Conservation (phyloP, 371 early-diverging fungal species). For the Paraphysoderma sedebokerense region DNA sequence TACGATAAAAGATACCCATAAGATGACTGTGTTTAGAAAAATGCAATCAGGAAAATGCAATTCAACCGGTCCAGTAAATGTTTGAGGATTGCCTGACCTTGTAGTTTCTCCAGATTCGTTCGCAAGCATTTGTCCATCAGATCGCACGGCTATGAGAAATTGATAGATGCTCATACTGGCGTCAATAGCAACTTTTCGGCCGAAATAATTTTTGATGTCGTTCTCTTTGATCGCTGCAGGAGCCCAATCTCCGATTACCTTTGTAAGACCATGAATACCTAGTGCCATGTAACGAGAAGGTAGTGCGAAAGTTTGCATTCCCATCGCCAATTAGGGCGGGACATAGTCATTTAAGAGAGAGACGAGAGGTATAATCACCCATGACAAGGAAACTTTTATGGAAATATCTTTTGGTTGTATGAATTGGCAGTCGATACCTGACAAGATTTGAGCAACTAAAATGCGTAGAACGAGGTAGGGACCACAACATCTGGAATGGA, state of each 20-base stretch:
- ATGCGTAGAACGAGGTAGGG: too few species aligned
- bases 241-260: conserved; percentile 88
- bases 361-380: too few species aligned
- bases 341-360: too few species aligned
- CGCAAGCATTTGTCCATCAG: conserved; percentile 77
- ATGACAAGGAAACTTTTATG: too few species aligned
- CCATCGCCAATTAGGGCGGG: too few species aligned
- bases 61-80: neutral
- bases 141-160: conserved; percentile 96
- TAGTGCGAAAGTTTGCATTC: too few species aligned
- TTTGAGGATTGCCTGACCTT: conserved; percentile 20
- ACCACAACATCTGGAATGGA: too few species aligned
- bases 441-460: too few species aligned
- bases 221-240: conserved; percentile 63
- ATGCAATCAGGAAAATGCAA: neutral
- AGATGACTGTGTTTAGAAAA: conserved; percentile 57
- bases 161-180: conserved; percentile 98
- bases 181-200: conserved; percentile 96
- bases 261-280: conserved; percentile 90
- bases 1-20: conserved; percentile 97
- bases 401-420: too few species aligned
- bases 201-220: conserved; percentile 80
- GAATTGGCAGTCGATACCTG: too few species aligned
- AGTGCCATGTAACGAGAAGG: too few species aligned
- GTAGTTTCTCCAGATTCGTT: conserved; percentile 89